Base-by-base conservation (phyloP, 352 stramenopile species). In the Globisporangium solare region DNA sequence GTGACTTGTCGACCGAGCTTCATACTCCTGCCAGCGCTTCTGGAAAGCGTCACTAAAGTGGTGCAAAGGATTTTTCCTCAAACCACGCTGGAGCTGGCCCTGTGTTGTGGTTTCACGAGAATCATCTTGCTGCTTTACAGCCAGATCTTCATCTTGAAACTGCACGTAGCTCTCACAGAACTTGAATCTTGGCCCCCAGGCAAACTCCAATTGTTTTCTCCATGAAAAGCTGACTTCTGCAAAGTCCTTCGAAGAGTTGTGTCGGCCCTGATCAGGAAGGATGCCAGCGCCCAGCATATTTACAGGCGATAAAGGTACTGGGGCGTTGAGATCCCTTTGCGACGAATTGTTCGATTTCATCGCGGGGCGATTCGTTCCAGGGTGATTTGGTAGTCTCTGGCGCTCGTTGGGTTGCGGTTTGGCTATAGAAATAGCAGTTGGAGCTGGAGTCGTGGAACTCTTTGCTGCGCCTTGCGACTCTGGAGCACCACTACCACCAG, bases 121-220 rank as follows among this genome's bases (percentile, higher is more conserved):
- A 18, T 43, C 39, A 18, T 32, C 1, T 53, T 22, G 35, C 24
- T 43, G 10, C 27, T n/a, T 50, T 11, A 37, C 13, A 8, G 39
- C 6, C n/a, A 22, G 11, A 18, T 35, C 13, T 20, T 56, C 50
- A 27, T 35, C 41, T 39, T 21, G 7, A 27, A 3, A 20, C 22
- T 18, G 14, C 17, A 37, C 43, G 11, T 60, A 64, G 15, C 58
- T 67, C 11, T 62, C 66, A 50, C 65, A 61, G 35, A 79, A 85
- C 47, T 75, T 54, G 58, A 74, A 87, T 10, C 76, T 76, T 57
- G 77, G 77, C 2, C 77, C 67, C 77, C 77, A 88, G 22, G 72
- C 73, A 48, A 68, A 69, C 45, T 86, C 72, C 51, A 88, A 60
- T 42, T 76, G 70, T 45, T 76, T 83, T 50, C 77, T 78, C 74